phyloP scores from a whole-genome alignment of 2,329 filamentous ascomycete species.

The Pestalotiopsis sp. region DNA sequence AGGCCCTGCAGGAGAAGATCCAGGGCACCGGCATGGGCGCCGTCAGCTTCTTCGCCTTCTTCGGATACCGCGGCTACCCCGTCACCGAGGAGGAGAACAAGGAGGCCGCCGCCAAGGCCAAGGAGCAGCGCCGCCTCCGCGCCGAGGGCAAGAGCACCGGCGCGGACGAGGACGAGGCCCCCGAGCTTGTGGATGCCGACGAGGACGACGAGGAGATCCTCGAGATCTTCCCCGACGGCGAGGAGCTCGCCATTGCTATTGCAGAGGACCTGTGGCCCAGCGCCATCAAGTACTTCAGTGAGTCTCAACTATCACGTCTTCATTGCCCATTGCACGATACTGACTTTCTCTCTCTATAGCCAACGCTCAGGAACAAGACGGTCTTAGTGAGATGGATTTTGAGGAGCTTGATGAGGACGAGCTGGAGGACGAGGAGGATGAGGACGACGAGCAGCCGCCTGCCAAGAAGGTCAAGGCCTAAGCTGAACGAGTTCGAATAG shows the following conservation, averaged over 20 bases:
- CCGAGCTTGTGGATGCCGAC: constrained; percentile 56
- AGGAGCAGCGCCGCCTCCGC: constrained; percentile 52
- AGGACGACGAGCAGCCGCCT: constrained; percentile 13
- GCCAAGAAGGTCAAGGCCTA: constrained; percentile 16
- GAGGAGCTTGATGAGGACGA: constrained; percentile 46
- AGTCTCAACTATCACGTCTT: constrained; percentile 35
- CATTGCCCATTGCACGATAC: background rate
- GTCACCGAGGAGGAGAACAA: constrained; percentile 72
- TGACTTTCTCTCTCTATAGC: constrained; percentile 11
- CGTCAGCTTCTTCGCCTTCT: constrained; percentile 85
- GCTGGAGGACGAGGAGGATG: constrained; percentile 9
- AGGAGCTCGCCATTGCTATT: constrained; percentile 77
- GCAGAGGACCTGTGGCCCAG: constrained; percentile 87
- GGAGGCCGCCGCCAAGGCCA: constrained; percentile 59
- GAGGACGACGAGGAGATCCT: constrained; percentile 65
- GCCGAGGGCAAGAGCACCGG: constrained; percentile 52
- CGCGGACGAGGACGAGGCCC: constrained; percentile 50
- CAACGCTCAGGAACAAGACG: constrained; percentile 56
- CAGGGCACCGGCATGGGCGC: constrained; percentile 62
- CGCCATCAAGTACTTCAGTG: constrained; percentile 90
- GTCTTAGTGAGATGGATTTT: constrained; percentile 54
- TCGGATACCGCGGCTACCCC: constrained; percentile 73
- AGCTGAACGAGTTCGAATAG: background rate
- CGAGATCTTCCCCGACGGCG: constrained; percentile 87
- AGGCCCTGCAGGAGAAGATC: constrained; percentile 54